Conservation (phyloP, 257 asterid species). For the Striga asiatica region DNA sequence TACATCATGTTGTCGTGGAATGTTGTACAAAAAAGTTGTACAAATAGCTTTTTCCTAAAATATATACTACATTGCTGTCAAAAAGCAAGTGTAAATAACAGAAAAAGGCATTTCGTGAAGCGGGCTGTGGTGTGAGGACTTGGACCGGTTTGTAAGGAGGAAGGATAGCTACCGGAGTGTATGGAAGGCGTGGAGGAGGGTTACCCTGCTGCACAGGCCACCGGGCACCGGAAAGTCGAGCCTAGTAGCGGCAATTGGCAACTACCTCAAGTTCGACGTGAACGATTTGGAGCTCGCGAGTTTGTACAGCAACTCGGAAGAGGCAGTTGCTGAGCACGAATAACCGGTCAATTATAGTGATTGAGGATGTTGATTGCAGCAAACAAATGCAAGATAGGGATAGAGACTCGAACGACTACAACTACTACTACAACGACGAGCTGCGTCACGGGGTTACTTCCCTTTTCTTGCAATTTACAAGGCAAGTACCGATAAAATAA, state of each 20-base stretch:
- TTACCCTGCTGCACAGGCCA: constrained; percentile 51
- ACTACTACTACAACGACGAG: neutral
- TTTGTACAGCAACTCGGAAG: constrained; percentile 35
- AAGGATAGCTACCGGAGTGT: constrained; percentile 47
- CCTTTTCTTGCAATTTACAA: too few relatives aligned
- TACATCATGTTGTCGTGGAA: too few relatives aligned
- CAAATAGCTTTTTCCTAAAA: too few relatives aligned
- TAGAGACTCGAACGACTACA: neutral
- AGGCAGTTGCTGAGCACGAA: constrained; percentile 37
- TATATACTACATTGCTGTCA: too few relatives aligned
- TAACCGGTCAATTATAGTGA: constrained; percentile 43
- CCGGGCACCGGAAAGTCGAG: constrained; percentile 68
- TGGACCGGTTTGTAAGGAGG: constrained; percentile 47
- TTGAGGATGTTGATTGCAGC: constrained; percentile 61
- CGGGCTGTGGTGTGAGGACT: constrained; percentile 27
- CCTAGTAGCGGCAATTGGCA: constrained; percentile 55
- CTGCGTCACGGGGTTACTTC: neutral
- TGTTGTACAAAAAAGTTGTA: too few relatives aligned
- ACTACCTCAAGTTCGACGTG: constrained; percentile 46
- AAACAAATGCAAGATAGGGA: constrained; percentile 33
- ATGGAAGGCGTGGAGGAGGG: constrained; percentile 65
- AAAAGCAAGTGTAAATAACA: too few relatives aligned
- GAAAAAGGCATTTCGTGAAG: too few relatives aligned
- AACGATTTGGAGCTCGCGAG: constrained; percentile 45
- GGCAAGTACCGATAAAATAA: too few relatives aligned